phyloP scores from a whole-genome alignment of 1,139 yeast genomes.

The Scheffersomyces quercinus region DNA sequence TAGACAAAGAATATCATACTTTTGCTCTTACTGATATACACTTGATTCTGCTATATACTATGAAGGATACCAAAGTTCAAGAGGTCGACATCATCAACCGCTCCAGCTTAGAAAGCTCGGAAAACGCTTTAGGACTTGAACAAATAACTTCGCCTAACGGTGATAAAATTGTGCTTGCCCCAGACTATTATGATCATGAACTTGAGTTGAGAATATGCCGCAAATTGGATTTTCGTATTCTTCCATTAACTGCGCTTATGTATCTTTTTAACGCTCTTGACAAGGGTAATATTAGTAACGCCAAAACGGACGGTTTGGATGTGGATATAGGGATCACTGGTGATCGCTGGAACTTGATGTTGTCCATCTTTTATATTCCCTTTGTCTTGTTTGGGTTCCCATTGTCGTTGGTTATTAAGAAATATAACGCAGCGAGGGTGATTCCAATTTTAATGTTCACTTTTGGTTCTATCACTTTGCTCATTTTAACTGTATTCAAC shows the following conservation, averaged over 20 bases:
- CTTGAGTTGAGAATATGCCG: conserved; percentile 28
- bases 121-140: conserved; percentile 8
- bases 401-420: conserved; percentile 18
- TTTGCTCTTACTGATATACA: too few species aligned
- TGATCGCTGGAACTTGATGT: conserved; percentile 23
- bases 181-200: conserved; percentile 13
- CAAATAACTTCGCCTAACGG: conserved; percentile 17
- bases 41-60: too few species aligned
- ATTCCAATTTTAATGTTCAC: conserved; percentile 21
- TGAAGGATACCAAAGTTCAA: too few species aligned
- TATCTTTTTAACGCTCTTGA: conserved; percentile 31
- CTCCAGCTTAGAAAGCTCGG: conserved; percentile 12
- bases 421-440: conserved; percentile 21
- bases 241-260: conserved; percentile 28
- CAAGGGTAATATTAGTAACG: conserved; percentile 23
- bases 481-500: conserved; percentile 17
- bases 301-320: conserved; percentile 23
- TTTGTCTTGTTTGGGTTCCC: conserved; percentile 24
- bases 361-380: conserved; percentile 23
- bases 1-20: too few species aligned
- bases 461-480: conserved; percentile 19
- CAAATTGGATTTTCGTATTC: conserved; percentile 35
- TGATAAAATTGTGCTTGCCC: conserved; percentile 6
- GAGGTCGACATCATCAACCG: conserved; percentile 11
- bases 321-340: conserved; percentile 19